These are phyloP conservation scores for Mariannaea sp. DNA, from an alignment of 2,329 filamentous ascomycete genomes.

Conservation along the genomic window DNA sequence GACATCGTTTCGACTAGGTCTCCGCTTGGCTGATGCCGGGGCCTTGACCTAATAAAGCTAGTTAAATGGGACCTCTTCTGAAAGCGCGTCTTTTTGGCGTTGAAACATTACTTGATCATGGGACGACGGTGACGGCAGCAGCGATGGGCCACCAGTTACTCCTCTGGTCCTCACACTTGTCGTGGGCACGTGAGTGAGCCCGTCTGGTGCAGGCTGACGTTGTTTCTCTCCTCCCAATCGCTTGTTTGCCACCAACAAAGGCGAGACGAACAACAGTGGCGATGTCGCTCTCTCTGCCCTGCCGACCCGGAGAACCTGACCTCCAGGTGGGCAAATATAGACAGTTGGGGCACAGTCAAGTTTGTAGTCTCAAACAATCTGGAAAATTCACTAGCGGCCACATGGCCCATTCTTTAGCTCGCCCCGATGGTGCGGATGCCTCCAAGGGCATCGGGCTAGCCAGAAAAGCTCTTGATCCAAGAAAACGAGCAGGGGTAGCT, in stretches of 20 bases:
- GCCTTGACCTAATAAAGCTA: neutral
- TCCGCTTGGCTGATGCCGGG: slow-evolving; percentile 28
- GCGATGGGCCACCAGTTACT: neutral
- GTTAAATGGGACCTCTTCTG: neutral
- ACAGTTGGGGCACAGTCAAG: neutral
- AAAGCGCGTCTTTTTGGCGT: neutral
- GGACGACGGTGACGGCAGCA: neutral
- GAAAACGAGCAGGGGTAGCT: neutral
- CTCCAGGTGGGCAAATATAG: too few species aligned
- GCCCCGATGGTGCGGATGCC: slow-evolving; percentile 1
- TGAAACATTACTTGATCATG: neutral
- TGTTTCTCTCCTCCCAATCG: neutral
- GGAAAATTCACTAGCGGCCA: slow-evolving; percentile 1
- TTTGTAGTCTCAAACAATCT: neutral
- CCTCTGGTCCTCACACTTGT: neutral
- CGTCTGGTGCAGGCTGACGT: neutral
- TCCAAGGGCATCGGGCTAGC: neutral
- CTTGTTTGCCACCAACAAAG: neutral
- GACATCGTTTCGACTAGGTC: slow-evolving; percentile 36
- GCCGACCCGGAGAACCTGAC: too few species aligned
- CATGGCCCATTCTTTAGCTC: slow-evolving; percentile 6
- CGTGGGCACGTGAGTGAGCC: neutral
- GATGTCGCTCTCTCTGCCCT: too few species aligned
- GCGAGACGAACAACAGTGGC: neutral
- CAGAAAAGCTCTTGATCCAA: slow-evolving; percentile 2